Evolutionary conservation across 441 rosid species (phyloP), one percentile per base, ranked within the genome.

Genomic region (Daphne laureola): DNA sequence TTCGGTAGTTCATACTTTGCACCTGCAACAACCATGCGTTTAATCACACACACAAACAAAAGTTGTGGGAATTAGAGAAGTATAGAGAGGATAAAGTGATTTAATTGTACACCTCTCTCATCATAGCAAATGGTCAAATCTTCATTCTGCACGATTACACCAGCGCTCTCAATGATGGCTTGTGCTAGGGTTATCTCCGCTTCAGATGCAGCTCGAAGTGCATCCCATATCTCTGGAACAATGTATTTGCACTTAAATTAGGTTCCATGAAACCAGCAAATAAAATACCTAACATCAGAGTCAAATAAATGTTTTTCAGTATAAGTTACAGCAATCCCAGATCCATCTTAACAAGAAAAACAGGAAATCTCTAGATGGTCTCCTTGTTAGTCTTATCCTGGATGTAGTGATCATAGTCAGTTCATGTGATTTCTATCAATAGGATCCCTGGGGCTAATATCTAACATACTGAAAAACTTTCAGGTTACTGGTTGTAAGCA

Each of bases 171-270:
- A 1, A 85, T 49, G 49, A 80, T 80, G 17, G 85, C 74, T 56
- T 78, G 85, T 13, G 83, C 85, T 36, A 75, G 73, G 7, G 54
- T 47, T 41, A 77, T 21, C 40, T 80, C 82, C 21, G 77, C 77
- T 61, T 77, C 84, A 38, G 79, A 79, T 15, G 93, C 87, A 59
- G 77, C 83, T 61, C 80, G 67, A 49, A 82, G 76, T 25, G 94
- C 90, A 67, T 85, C 94, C 84, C 90, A 82, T 26, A 82, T 73
- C 74, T 82, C 84, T 85, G 76, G 8, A 31, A 58, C 45, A 14
- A 7, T 6, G 38, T 11, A 12, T 2, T 11, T 25, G 36, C 5
- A 16, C 31, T 16, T 47, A 26, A 47, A 40, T 8, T 40, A 41
- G 13, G 18, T 46, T 47, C 12, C 9, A 42, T 4, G 26, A 14